A percentile compares a stretch with the other conserved stretches of the same genome.
Conservation (phyloP, 768 basidiomycete genomes). For the Coprinopsis cinerea region DNA sequence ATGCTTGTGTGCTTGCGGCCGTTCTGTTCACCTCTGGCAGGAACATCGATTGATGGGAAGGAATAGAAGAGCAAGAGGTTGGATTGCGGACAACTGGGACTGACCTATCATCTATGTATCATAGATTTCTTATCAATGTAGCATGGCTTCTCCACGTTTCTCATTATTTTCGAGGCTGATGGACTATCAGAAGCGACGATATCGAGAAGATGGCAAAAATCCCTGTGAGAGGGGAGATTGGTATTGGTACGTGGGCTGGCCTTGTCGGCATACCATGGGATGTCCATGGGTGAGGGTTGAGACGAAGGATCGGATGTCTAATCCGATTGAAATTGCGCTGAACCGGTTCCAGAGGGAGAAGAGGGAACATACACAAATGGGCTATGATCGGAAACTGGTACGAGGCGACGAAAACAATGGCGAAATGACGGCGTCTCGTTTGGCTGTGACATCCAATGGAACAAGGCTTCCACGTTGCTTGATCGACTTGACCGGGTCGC, state of each 20-base stretch:
- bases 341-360: background rate
- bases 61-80: background rate
- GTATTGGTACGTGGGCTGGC: too few species aligned
- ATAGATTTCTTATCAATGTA: background rate
- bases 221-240: too few species aligned
- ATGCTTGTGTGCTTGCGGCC: constrained; percentile 8
- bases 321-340: background rate
- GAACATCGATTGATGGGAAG: constrained; percentile 7
- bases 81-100: background rate
- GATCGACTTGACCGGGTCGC: too few species aligned
- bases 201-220: too few species aligned
- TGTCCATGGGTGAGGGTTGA: too few species aligned
- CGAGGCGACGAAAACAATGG: too few species aligned
- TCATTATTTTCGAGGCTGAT: background rate
- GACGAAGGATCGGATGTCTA: background rate
- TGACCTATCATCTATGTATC: background rate
- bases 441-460: too few species aligned
- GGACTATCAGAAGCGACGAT: too few species aligned
- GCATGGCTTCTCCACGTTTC: background rate
- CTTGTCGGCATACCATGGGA: too few species aligned
- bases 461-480: too few species aligned
- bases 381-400: too few species aligned
- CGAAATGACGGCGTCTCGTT: too few species aligned
- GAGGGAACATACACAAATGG: background rate
- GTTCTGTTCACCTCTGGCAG: constrained; percentile 9